phyloP scores from a whole-genome alignment of 2,329 filamentous ascomycete genomes.

The Pseudodiploospora longispora region DNA sequence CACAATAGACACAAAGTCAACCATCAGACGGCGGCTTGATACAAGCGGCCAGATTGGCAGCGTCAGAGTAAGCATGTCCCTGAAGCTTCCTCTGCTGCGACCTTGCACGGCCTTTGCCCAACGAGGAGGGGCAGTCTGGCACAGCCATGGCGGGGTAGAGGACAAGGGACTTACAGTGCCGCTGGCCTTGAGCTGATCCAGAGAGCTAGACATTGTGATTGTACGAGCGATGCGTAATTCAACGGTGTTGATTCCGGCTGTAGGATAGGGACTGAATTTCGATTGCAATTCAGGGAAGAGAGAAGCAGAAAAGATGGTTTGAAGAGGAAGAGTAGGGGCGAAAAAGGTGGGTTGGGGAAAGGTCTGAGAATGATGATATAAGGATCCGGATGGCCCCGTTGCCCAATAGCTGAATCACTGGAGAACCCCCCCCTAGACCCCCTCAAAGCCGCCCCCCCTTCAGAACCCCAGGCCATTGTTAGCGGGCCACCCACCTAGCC shows the following conservation, averaged over 20 bases:
- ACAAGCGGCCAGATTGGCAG: too few species aligned
- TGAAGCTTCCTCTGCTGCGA: slow-evolving; percentile 14
- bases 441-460: too few species aligned
- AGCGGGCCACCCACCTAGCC: too few species aligned
- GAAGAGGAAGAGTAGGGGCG: not conserved
- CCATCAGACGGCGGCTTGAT: not conserved
- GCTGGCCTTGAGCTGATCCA: slow-evolving; percentile 93
- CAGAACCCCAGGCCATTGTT: too few species aligned
- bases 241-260: slow-evolving; percentile 8
- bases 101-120: not conserved
- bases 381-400: not conserved
- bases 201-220: slow-evolving; percentile 67
- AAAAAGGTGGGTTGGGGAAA: not conserved
- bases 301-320: too few species aligned
- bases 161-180: slow-evolving; percentile 72
- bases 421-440: too few species aligned
- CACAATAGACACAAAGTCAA: slow-evolving; percentile 10
- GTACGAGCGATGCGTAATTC: slow-evolving; percentile 1
- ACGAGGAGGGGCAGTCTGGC: not conserved
- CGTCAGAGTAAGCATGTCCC: too few species aligned
- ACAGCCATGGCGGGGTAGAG: slow-evolving; percentile 9
- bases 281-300: too few species aligned
- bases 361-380: not conserved
- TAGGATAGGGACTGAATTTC: not conserved
- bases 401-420: too few species aligned